These are phyloP conservation scores for Fistulinella cinereoalba DNA, from an alignment of 1,284 basidiomycete species.

Conservation along the genomic window DNA sequence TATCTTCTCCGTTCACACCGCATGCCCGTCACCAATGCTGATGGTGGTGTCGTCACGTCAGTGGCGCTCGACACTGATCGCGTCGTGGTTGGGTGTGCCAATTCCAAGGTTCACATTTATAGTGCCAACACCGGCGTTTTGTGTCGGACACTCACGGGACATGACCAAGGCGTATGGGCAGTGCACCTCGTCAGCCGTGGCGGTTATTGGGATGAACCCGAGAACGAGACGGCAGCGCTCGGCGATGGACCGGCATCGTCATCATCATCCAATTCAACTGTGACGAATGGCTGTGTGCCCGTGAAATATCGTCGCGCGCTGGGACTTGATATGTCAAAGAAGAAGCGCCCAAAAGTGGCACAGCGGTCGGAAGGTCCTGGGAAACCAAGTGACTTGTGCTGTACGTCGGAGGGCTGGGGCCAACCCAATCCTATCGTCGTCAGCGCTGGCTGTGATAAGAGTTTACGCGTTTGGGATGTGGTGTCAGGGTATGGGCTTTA, in stretches of 20 bases:
- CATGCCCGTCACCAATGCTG: conserved; percentile 50
- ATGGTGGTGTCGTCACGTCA: conserved; percentile 81
- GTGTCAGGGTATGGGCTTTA: conserved; percentile 62
- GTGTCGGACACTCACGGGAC: conserved; percentile 77
- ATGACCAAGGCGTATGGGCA: conserved; percentile 91
- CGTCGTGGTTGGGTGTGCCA: conserved; percentile 90
- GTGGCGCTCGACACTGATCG: conserved; percentile 83
- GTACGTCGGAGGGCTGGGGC: conserved; percentile 58
- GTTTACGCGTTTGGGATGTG: conserved; percentile 90
- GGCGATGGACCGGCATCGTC: conserved; percentile 5
- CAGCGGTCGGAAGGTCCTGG: conserved; percentile 10
- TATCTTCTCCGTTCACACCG: conserved; percentile 73
- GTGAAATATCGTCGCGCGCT: conserved; percentile 29
- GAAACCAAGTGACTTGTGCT: conserved; percentile 61
- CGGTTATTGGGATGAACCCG: conserved; percentile 38
- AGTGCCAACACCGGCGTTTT: conserved; percentile 78
- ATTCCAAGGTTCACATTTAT: conserved; percentile 86
- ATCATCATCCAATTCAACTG: conserved; percentile 1
- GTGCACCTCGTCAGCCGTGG: conserved; percentile 68
- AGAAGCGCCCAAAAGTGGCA: conserved; percentile 8
- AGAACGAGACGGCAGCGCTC: conserved; percentile 9
- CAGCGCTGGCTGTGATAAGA: conserved; percentile 91
- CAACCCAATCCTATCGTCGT: conserved; percentile 73
- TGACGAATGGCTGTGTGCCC: conserved; percentile 27
- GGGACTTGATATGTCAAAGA: conserved; percentile 26